phyloP scores from a whole-genome alignment of 2,329 filamentous ascomycete genomes.

The Rhinocladiella mackenziei region DNA sequence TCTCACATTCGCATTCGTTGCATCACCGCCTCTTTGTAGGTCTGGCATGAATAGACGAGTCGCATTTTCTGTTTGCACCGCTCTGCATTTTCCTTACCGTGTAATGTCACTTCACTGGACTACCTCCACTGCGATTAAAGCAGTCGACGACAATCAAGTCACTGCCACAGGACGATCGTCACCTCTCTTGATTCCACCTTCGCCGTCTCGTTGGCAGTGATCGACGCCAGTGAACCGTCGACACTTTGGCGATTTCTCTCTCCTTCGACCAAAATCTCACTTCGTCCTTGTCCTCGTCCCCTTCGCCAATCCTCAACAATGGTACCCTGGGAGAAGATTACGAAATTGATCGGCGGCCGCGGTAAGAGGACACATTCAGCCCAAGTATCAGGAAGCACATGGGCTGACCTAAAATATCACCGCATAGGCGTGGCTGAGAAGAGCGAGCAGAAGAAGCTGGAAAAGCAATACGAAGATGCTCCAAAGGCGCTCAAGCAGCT shows the following conservation, averaged over 20 bases:
- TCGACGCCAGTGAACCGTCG: too few species aligned
- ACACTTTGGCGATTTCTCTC: background rate
- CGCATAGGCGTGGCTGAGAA: constrained; percentile 14
- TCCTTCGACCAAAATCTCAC: background rate
- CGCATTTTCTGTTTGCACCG: constrained; percentile 24
- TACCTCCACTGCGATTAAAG: constrained; percentile 27
- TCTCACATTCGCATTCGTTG: constrained; percentile 15
- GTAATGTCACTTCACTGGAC: constrained; percentile 26
- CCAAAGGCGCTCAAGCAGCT: constrained; percentile 16
- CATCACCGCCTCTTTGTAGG: constrained; percentile 16
- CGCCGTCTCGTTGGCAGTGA: too few species aligned
- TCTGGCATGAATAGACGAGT: constrained; percentile 24
- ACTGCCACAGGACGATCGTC: too few species aligned
- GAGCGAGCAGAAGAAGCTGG: constrained; percentile 18
- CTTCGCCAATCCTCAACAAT: constrained; percentile 1
- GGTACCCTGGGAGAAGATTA: constrained; percentile 14
- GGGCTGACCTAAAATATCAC: background rate
- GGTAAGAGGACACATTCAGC: constrained; percentile 10
- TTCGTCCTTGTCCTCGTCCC: constrained; percentile 1
- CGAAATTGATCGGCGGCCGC: constrained; percentile 17
- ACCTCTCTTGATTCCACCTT: too few species aligned
- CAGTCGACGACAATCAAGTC: constrained; percentile 30
- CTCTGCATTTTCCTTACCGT: constrained; percentile 24
- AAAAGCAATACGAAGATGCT: constrained; percentile 17
- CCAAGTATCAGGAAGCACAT: background rate